These are phyloP conservation scores for Penicillium sp. DNA, from an alignment of 2,329 filamentous ascomycete species.

Conservation along the genomic window DNA sequence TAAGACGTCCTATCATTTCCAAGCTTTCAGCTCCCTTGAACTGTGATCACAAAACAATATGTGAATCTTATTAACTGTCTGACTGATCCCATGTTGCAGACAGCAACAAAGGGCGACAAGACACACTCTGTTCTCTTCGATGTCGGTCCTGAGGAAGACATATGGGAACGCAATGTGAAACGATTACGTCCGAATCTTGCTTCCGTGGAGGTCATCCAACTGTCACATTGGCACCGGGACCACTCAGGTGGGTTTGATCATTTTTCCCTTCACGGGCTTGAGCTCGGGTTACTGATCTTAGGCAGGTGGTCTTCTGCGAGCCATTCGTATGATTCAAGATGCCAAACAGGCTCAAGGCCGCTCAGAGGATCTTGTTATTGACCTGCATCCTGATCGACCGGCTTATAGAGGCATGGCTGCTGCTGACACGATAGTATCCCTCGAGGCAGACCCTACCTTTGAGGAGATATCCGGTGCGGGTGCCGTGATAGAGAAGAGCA, in stretches of 20 bases:
- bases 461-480: slow-evolving; percentile 48
- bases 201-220: slow-evolving; percentile 48
- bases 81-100: slow-evolving; percentile 33
- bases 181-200: slow-evolving; percentile 46
- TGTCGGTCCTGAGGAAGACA: slow-evolving; percentile 52
- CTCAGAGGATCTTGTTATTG: slow-evolving; percentile 39
- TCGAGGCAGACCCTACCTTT: slow-evolving; percentile 55
- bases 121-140: slow-evolving; percentile 55
- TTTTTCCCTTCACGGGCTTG: neutral
- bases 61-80: neutral
- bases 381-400: slow-evolving; percentile 55
- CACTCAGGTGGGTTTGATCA: slow-evolving; percentile 46
- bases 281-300: neutral
- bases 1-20: slow-evolving; percentile 26
- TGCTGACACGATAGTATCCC: slow-evolving; percentile 44
- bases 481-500: slow-evolving; percentile 40
- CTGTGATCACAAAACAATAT: neutral
- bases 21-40: neutral
- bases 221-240: slow-evolving; percentile 58
- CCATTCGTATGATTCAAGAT: slow-evolving; percentile 50
- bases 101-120: slow-evolving; percentile 45
- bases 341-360: slow-evolving; percentile 33
- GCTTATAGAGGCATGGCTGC: slow-evolving; percentile 51
- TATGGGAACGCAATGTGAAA: slow-evolving; percentile 52
- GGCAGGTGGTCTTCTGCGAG: slow-evolving; percentile 50